Evolutionary conservation across 345 rosid genomes (phyloP).

Genomic region (Lagerstroemia speciosa): DNA sequence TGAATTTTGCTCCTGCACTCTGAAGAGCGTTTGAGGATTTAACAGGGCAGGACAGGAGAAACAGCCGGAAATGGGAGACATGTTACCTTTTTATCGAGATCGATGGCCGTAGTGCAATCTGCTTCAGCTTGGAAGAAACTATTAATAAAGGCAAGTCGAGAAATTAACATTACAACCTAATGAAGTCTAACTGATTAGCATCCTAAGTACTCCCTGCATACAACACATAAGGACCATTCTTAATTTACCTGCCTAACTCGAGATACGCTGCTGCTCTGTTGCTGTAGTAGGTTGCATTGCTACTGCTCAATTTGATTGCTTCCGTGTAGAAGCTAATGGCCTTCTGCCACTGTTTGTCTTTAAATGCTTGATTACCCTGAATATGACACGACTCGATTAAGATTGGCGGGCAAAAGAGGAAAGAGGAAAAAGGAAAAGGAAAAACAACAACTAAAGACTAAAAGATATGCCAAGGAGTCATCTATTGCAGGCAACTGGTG

Average conservation of each 20-base stretch:
- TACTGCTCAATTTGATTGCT: conserved; percentile 70
- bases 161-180: neutral
- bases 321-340: conserved; percentile 73
- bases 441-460: neutral
- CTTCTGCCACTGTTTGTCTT: conserved; percentile 77
- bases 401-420: neutral
- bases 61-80: neutral
- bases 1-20: neutral
- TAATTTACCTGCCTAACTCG: conserved; percentile 50
- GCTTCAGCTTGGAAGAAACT: conserved; percentile 86
- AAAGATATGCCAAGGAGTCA: no score
- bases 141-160: neutral
- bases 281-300: conserved; percentile 80
- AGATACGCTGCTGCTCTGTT: conserved; percentile 98
- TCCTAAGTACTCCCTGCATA: neutral
- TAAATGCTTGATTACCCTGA: conserved; percentile 93
- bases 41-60: neutral
- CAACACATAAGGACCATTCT: neutral
- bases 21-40: neutral
- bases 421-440: neutral
- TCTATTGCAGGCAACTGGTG: no score
- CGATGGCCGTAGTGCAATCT: conserved; percentile 73
- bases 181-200: neutral
- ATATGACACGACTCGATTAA: neutral
- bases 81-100: conserved; percentile 71